Evolutionary conservation across 495 filamentous ascomycete species (phyloP).

Genomic region (Podospora pseudopauciseta): DNA sequence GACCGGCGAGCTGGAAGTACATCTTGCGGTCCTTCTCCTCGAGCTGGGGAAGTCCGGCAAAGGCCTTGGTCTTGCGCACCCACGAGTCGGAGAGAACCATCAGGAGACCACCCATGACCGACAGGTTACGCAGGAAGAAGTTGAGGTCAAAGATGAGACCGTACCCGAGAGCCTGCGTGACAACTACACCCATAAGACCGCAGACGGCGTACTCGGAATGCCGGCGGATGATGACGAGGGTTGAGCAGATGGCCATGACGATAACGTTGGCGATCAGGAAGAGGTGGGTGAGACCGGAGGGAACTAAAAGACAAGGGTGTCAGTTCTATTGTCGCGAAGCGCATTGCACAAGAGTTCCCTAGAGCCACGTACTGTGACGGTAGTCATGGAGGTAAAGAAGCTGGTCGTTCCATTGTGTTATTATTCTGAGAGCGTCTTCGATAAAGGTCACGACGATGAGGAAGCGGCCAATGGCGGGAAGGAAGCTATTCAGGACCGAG

Average conservation of each 20-base stretch:
- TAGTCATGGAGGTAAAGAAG: slow-evolving; percentile 89
- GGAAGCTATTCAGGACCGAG: slow-evolving; percentile 56
- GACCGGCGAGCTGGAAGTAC: slow-evolving; percentile 97
- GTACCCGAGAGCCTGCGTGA: slow-evolving; percentile 96
- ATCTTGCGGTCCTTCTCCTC: slow-evolving; percentile 99
- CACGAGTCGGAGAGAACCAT: slow-evolving; percentile 98
- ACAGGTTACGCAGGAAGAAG: slow-evolving; percentile 98
- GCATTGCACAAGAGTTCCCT: background rate
- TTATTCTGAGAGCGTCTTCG: slow-evolving; percentile 90
- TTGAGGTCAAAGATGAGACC: slow-evolving; percentile 98
- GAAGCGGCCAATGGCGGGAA: slow-evolving; percentile 93
- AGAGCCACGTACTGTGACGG: slow-evolving; percentile 68
- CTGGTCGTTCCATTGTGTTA: slow-evolving; percentile 98
- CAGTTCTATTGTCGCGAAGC: background rate
- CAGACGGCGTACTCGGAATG: slow-evolving; percentile 87
- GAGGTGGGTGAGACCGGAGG: slow-evolving; percentile 81
- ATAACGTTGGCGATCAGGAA: slow-evolving; percentile 91
- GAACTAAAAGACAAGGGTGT: slow-evolving; percentile 54
- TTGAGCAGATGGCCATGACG: slow-evolving; percentile 79
- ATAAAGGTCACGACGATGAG: slow-evolving; percentile 98
- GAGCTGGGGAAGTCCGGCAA: slow-evolving; percentile 85
- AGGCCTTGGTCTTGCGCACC: slow-evolving; percentile 96
- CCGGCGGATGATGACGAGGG: slow-evolving; percentile 84
- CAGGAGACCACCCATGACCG: slow-evolving; percentile 90
- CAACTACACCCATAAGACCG: slow-evolving; percentile 83